Evolutionary conservation across 768 basidiomycete species (phyloP), one percentile per base, ranked within the genome.

Genomic region (Russula sp.): DNA sequence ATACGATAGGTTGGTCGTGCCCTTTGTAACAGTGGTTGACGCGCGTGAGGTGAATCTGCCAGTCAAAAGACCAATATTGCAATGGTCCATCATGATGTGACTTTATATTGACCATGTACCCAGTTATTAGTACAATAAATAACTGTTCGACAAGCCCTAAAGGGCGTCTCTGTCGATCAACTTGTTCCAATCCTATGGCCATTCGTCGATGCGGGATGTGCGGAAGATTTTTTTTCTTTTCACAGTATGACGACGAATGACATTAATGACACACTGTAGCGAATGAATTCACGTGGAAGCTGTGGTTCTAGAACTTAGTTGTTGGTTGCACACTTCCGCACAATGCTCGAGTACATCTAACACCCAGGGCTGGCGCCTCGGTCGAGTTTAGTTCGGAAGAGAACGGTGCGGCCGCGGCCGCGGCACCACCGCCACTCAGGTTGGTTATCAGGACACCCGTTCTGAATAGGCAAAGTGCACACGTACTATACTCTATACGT

Each of bases 1-100:
- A 57, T 61, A 52, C 20, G 40, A 61, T 57, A 48, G 34, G 32
- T 56, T 55, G 18, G 11, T 24, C 22, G 22, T 20, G 26, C 48
- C 46, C 20, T 40, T 42, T 30, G 38, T 34, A 16, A 32, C 18
- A 28, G 22, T 22, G 1, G 40, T n/a, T 9, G 38, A 53, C 24
- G 5, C 20, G 26, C 18, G 22, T 10, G 34, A 38, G 36, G 7
- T 14, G 13, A 26, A 14, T 36, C 32, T 24, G 48, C 7, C 20
- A 20, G 11, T 6, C 14, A 18, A 16, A 32, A n/a, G 24, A 10
- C 6, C 18, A n/a, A n/a, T n/a, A n/a, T n/a, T n/a, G n/a, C n/a
- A n/a, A 60, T 16, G n/a, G 13, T 36, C 18, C 20, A 48, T 48
- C 11, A 38, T 48, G 16, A 22, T 44, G 9, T 44, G 59, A 46